A percentile compares a stretch with the other conserved stretches of the same genome.
phyloP scores from a whole-genome alignment of 177 flowering plant genomes.

The Tripterygium wilfordii region DNA sequence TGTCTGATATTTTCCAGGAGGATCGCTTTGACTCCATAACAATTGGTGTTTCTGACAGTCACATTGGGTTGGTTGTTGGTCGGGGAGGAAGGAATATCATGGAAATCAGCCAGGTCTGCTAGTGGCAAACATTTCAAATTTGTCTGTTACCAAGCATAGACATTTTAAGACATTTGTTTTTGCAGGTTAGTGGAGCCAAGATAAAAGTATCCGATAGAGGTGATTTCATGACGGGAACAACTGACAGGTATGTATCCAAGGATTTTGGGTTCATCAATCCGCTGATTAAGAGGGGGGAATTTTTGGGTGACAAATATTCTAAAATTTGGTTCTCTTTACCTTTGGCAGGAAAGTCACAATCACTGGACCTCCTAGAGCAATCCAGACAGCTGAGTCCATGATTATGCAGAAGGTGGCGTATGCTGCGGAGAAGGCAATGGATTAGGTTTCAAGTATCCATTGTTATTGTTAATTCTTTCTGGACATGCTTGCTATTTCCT shows the following conservation, averaged over 20 bases:
- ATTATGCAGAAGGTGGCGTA: slow-evolving; percentile 73
- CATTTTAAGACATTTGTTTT: slow-evolving; percentile 5
- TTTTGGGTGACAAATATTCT: neutral
- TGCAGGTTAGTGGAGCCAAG: slow-evolving; percentile 90
- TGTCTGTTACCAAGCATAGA: too few species aligned
- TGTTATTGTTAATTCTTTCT: slow-evolving; percentile 9
- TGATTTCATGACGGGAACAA: slow-evolving; percentile 90
- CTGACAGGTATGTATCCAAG: slow-evolving; percentile 57
- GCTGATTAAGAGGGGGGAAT: neutral
- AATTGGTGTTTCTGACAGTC: slow-evolving; percentile 87
- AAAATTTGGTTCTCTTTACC: neutral
- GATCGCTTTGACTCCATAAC: slow-evolving; percentile 64
- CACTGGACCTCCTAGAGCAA: slow-evolving; percentile 83
- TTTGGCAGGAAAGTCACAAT: slow-evolving; percentile 90
- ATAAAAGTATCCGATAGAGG: slow-evolving; percentile 96
- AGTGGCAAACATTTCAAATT: neutral
- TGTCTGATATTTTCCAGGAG: slow-evolving; percentile 41
- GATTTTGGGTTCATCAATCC: neutral
- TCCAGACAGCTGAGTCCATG: slow-evolving; percentile 76
- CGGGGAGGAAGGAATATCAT: slow-evolving; percentile 88
- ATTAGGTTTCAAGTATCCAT: neutral
- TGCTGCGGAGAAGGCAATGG: slow-evolving; percentile 53
- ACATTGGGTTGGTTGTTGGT: slow-evolving; percentile 89
- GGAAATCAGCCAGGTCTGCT: slow-evolving; percentile 87
- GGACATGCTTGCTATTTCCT: slow-evolving; percentile 3